phyloP scores from a whole-genome alignment of 257 asterid genomes.

The Solanum pinnatisectum region DNA sequence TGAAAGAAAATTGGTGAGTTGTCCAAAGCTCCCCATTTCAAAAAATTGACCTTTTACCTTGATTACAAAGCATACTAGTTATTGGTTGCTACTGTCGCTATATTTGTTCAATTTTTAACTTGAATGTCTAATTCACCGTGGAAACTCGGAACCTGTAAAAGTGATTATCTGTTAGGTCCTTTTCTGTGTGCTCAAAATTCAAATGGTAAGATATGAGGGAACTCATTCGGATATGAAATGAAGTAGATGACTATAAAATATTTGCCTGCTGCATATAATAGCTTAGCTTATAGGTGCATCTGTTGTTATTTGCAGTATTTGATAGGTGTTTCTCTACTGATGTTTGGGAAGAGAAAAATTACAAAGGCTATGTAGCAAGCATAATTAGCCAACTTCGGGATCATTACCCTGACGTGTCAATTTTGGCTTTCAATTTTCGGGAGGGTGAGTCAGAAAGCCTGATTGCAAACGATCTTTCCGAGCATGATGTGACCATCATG shows the following conservation, averaged over 20 bases:
- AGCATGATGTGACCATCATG: constrained; percentile 32
- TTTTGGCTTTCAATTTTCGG: constrained; percentile 50
- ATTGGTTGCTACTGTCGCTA: not conserved
- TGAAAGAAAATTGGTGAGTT: not conserved
- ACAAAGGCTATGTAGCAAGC: constrained; percentile 24
- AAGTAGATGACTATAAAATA: not conserved
- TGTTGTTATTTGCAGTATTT: constrained; percentile 36
- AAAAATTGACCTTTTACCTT: not conserved
- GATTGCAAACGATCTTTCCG: constrained; percentile 19
- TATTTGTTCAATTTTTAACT: not conserved
- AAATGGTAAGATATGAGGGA: not conserved
- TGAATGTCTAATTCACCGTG: not conserved
- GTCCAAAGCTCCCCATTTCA: not conserved
- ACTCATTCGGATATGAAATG: not conserved
- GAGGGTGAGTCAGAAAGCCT: constrained; percentile 28
- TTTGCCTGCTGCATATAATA: not conserved
- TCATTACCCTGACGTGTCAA: constrained; percentile 44
- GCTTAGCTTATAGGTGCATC: not conserved
- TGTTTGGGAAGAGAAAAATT: constrained; percentile 24
- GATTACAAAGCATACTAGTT: not conserved
- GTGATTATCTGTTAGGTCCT: not conserved
- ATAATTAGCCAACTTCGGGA: constrained; percentile 40
- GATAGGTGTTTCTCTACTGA: constrained; percentile 54
- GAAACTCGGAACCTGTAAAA: not conserved
- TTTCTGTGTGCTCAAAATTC: not conserved